phyloP scores from a whole-genome alignment of 768 basidiomycete genomes.

The Omphalotus guepiniiformis region DNA sequence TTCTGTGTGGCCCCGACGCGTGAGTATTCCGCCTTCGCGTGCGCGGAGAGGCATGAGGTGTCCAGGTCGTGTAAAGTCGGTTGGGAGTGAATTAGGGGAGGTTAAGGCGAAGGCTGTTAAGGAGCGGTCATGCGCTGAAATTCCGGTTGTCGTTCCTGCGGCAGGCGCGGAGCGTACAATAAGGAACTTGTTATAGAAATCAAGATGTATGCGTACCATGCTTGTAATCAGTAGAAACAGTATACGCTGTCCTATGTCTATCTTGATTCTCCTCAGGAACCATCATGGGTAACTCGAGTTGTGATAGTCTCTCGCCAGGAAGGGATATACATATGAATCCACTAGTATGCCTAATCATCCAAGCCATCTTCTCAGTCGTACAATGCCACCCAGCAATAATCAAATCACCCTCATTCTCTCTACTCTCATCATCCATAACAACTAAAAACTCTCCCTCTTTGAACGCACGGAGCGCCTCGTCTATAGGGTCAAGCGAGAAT shows the following conservation, averaged over 20 bases:
- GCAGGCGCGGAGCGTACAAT: too few relatives aligned
- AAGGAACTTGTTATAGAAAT: conserved; percentile 2
- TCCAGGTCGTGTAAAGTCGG: conserved; percentile 88
- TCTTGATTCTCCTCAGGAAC: conserved; percentile 82
- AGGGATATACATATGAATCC: conserved; percentile 93
- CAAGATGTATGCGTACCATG: conserved; percentile 49
- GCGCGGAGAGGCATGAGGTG: conserved; percentile 94
- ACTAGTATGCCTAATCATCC: conserved; percentile 96
- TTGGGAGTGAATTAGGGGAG: conserved; percentile 43
- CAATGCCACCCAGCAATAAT: conserved; percentile 82
- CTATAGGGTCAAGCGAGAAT: conserved; percentile 77
- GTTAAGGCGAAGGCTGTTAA: conserved; percentile 85
- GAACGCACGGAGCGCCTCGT: conserved; percentile 76
- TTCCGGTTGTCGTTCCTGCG: conserved; percentile 88
- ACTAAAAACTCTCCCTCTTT: conserved; percentile 85
- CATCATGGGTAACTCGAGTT: conserved; percentile 91
- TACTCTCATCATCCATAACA: conserved; percentile 93
- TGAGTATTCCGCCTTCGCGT: conserved; percentile 76
- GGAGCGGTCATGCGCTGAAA: conserved; percentile 93
- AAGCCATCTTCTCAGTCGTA: conserved; percentile 97
- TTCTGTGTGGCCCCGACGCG: conserved; percentile 94
- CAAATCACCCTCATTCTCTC: conserved; percentile 98
- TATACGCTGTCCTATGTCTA: conserved; percentile 90
- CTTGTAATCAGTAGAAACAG: conserved; percentile 91
- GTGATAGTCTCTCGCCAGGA: conserved; percentile 67